Evolutionary conservation across 2,329 filamentous ascomycete genomes (phyloP), one percentile per base, ranked within the genome.

Genomic region (Alternaria consortialis): DNA sequence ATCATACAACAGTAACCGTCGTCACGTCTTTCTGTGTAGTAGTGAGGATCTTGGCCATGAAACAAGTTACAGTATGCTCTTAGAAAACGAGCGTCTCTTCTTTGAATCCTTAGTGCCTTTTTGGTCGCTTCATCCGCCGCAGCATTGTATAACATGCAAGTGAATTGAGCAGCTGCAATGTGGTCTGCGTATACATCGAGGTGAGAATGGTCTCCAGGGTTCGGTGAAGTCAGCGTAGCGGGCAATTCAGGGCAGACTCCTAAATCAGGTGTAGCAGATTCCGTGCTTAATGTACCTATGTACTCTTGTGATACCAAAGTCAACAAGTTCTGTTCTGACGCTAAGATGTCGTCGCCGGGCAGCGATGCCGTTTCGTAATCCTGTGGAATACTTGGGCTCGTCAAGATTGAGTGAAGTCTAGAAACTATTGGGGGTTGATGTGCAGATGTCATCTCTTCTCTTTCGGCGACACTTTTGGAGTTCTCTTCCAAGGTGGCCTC

Each of bases 1-100:
- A 43, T 39, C 50, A 53, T 43, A n/a, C 50, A 53, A 17, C 23
- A 32, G 12, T 40, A 53, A 17, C 37, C 36, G 13, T 53, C 37
- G 32, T 12, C n/a, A 42, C 23, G 36, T 37, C 25, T 32, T 17
- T n/a, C 13, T 11, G 50, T 31, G 25, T 17, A 20, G 25, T 40
- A 53, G 50, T 53, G 32, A 42, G 50, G 50, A 12, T 37, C 15
- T 12, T 25, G 36, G 13, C 36, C 36, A 5, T 53, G 50, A 17
- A 53, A 53, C 12, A 17, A 7, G 17, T 42, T 40, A n/a, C 50
- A 53, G 23, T 40, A 53, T 42, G 37, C 17, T 31, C 32, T 25
- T 9, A 31, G 40, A 17, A 42, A 53, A 20, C n/a, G 15, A 40
- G 11, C 32, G 27, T 39, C 48, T 3, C n/a, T 52, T 52, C 48